Conservation (phyloP, 202 grass and related monocot genomes). For the Musa balbisiana region DNA sequence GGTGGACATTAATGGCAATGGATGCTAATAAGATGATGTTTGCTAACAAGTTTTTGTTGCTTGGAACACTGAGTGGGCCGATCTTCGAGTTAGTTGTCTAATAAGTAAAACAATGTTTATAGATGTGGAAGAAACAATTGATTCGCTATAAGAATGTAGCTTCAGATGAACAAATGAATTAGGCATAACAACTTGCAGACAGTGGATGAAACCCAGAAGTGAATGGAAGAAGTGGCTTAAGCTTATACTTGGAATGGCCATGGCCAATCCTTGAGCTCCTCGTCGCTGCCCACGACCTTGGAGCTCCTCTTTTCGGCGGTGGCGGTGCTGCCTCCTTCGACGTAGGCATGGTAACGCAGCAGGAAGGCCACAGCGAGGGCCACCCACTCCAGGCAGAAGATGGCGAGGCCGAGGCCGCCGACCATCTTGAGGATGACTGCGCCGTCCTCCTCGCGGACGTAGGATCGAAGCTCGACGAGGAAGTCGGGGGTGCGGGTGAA, state of each 20-base stretch:
- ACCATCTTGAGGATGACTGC: neutral
- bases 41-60: no score
- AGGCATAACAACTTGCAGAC: no score
- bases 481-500: neutral
- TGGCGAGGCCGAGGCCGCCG: neutral
- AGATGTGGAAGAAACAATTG: no score
- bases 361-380: neutral
- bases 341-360: neutral
- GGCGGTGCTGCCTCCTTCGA: neutral
- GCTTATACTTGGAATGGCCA: neutral
- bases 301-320: neutral
- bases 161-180: no score
- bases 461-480: neutral
- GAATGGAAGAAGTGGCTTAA: no score
- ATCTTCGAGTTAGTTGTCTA: no score
- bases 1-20: no score
- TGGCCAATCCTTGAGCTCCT: neutral
- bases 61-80: no score
- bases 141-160: no score
- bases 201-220: no score
- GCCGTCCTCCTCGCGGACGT: neutral
- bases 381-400: conserved; percentile 8
- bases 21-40: no score
- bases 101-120: no score
- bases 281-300: neutral